Conservation (phyloP, 768 basidiomycete species). For the Podaxis rugospora region DNA sequence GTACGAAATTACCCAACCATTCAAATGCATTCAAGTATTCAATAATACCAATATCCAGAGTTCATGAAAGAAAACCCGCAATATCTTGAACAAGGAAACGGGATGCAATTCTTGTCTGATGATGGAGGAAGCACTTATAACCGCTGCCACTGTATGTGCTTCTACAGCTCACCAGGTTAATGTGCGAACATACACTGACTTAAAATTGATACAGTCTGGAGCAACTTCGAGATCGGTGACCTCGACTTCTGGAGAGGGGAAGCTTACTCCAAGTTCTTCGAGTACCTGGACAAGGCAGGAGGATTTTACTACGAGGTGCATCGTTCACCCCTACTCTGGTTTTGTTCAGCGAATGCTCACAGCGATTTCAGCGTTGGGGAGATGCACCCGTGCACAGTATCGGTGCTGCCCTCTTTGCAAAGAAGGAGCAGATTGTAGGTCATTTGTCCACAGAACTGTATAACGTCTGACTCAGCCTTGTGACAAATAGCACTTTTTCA, state of each 20-base stretch:
- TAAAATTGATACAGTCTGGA: conserved; percentile 61
- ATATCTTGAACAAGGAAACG: conserved; percentile 62
- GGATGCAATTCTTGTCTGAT: conserved; percentile 78
- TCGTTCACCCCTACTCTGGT: neutral
- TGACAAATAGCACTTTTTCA: conserved; percentile 73
- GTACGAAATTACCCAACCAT: conserved; percentile 30
- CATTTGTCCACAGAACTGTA: neutral
- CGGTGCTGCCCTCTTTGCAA: conserved; percentile 84
- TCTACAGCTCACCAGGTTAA: neutral
- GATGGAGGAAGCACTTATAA: conserved; percentile 73
- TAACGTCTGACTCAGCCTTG: conserved; percentile 1
- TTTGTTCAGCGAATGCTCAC: neutral
- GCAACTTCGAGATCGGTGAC: conserved; percentile 88
- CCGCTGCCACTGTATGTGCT: conserved; percentile 61
- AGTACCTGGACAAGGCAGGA: conserved; percentile 72
- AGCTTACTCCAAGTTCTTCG: conserved; percentile 80
- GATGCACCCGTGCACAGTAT: conserved; percentile 91
- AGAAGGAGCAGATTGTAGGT: conserved; percentile 73
- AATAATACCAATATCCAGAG: conserved; percentile 36
- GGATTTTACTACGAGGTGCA: conserved; percentile 86
- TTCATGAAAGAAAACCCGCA: conserved; percentile 64
- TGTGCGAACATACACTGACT: neutral
- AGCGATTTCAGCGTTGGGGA: conserved; percentile 71
- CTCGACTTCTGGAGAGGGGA: conserved; percentile 83
- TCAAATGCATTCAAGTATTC: neutral